Base-by-base conservation (phyloP, 2,329 filamentous ascomycete genomes). In the Ilyonectria robusta region DNA sequence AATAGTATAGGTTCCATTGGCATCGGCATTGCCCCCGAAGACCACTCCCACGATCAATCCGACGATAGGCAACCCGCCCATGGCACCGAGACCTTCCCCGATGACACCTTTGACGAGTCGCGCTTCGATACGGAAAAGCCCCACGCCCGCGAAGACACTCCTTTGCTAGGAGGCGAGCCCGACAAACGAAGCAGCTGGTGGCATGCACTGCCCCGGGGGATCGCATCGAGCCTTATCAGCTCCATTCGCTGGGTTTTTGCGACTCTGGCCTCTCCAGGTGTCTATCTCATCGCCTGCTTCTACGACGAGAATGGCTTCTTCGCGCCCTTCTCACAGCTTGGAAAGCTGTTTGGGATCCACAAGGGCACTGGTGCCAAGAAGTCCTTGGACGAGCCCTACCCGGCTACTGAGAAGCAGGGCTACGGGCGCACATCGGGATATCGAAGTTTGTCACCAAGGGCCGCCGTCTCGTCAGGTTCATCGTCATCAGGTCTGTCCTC, bases 221-320 rank as follows among this genome's bases (percentile, higher is more conserved):
- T 98, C 66, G 91, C 91, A 47, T 88, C 88, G 65, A 89, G 90
- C 66, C 84, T 98, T 64, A 87, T 95, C 67, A 90, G 92, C 73
- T 93, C 93, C 6, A 86, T 97, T 73, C 90, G 91, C 72, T 93
- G 93, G 83, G 86, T 98, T 53, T 82, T 97, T 62, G 92, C 92
- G 56, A 93, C 93, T 15, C 83, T 98, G 67, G 88, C 92, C 29
- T 91, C 92, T 23, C 95, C 95, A 1, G 93, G 92, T 19, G 88
- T 94, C 56, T 98, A 95, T 81, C 82, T 97, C 62, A 89, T 95
- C 67, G 92, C 93, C 71, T 94, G 89, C 78, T 92, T 98, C 75
- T 95, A 93, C 82, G 91, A 97, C 76, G 91, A 94, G 51, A 84
- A 93, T 65, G 94, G 94, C 57, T 86, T 86, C 57, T 97, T 97